These are phyloP conservation scores for Hevea brasiliensis DNA, from an alignment of 345 rosid genomes.

Conservation along the genomic window DNA sequence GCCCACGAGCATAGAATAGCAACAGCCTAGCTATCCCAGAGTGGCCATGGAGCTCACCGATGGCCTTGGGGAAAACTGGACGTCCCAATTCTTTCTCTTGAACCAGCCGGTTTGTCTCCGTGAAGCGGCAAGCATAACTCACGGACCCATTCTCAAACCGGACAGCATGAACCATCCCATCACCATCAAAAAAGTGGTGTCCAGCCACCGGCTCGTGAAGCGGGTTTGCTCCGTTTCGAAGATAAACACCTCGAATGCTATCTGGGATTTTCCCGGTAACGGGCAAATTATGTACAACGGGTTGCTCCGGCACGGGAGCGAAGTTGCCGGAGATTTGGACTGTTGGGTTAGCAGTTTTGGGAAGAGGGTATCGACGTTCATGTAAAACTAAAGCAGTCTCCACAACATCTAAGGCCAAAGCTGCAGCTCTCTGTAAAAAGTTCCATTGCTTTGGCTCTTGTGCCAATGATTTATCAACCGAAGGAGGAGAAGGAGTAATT, in stretches of 20 bases:
- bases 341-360: conserved; percentile 67
- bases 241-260: conserved; percentile 65
- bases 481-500: neutral
- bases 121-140: conserved; percentile 79
- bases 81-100: conserved; percentile 67
- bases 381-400: conserved; percentile 57
- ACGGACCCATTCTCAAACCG: conserved; percentile 49
- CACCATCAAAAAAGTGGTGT: conserved; percentile 89
- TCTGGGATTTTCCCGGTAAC: conserved; percentile 64
- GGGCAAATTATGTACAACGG: conserved; percentile 51
- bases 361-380: conserved; percentile 61
- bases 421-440: conserved; percentile 53
- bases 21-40: conserved; percentile 77
- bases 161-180: conserved; percentile 91
- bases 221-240: conserved; percentile 87
- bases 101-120: conserved; percentile 67
- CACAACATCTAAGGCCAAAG: conserved; percentile 53
- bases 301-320: conserved; percentile 73
- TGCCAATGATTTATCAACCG: neutral
- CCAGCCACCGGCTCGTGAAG: conserved; percentile 81
- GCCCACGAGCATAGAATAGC: conserved; percentile 70
- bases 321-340: conserved; percentile 81
- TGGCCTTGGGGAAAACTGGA: conserved; percentile 80
- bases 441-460: conserved; percentile 39
- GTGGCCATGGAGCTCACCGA: conserved; percentile 92